phyloP scores from a whole-genome alignment of 208 protist species.

The Leishmania turanica region DNA sequence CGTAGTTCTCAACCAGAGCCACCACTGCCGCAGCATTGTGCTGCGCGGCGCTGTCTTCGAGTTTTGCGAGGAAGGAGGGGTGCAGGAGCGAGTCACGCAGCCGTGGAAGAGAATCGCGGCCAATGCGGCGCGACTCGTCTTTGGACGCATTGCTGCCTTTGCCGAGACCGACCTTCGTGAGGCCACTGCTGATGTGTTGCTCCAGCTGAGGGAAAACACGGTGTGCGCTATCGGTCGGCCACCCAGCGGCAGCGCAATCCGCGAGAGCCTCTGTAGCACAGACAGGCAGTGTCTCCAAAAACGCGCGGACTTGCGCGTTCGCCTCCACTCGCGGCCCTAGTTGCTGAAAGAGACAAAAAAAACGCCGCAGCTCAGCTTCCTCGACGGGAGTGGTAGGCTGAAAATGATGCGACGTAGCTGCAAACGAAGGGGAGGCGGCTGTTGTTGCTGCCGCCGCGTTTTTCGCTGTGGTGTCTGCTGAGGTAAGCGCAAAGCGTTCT shows the following conservation, averaged over 20 bases:
- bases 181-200: slow-evolving; percentile 15
- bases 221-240: slow-evolving; percentile 55
- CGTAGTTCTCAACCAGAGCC: slow-evolving; percentile 59
- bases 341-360: slow-evolving; percentile 44
- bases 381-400: slow-evolving; percentile 24
- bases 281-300: slow-evolving; percentile 51
- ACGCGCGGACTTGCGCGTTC: slow-evolving; percentile 38
- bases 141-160: neutral
- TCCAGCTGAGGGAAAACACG: slow-evolving; percentile 79
- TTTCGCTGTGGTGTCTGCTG: slow-evolving; percentile 13
- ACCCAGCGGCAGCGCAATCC: slow-evolving; percentile 21
- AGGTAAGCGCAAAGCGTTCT: slow-evolving; percentile 29
- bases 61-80: slow-evolving; percentile 39
- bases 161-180: neutral
- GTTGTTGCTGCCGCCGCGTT: neutral
- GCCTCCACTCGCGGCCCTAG: slow-evolving; percentile 38
- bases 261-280: neutral
- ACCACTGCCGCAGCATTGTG: slow-evolving; percentile 43
- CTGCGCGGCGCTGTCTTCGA: slow-evolving; percentile 53
- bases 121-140: neutral
- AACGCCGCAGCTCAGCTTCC: slow-evolving; percentile 30
- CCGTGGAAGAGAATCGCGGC: slow-evolving; percentile 22
- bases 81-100: slow-evolving; percentile 83
- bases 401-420: neutral
- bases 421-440: neutral